Evolutionary conservation across 225 moss, liverwort and hornwort genomes (phyloP).

Genomic region (Physcomitrium patens): DNA sequence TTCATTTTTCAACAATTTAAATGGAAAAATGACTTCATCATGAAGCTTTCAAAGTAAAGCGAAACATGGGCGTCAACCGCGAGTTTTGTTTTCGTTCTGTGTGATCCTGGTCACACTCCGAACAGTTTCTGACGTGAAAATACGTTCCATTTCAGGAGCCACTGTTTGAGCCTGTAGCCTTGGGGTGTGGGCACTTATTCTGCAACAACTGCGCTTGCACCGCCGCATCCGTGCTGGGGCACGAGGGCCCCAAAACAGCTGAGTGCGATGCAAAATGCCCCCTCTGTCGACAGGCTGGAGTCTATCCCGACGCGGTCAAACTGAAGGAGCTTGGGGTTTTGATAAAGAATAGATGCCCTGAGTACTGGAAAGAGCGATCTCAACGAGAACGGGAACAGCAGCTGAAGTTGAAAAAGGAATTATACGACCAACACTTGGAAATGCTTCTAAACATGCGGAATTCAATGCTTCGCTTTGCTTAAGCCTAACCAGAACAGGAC

Average conservation of each 20-base stretch:
- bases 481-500: not conserved
- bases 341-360: conserved; percentile 51
- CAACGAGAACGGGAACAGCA: conserved; percentile 57
- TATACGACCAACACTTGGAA: conserved; percentile 54
- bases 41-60: too few species aligned
- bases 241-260: conserved; percentile 52
- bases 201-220: conserved; percentile 75
- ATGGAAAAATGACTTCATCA: too few species aligned
- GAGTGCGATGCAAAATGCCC: conserved; percentile 55
- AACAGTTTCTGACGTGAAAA: not conserved
- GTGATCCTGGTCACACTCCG: not conserved
- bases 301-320: conserved; percentile 44
- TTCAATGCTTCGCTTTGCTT: conserved; percentile 20
- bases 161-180: conserved; percentile 69
- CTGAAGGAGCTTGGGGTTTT: conserved; percentile 57
- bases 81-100: too few species aligned
- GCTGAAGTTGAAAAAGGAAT: conserved; percentile 50
- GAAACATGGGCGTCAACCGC: too few species aligned
- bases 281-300: conserved; percentile 68
- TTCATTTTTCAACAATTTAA: too few species aligned
- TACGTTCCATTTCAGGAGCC: conserved; percentile 49
- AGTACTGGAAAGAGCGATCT: conserved; percentile 54
- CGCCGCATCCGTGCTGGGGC: conserved; percentile 62
- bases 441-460: conserved; percentile 35
- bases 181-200: conserved; percentile 76